phyloP scores from a whole-genome alignment of 2,329 filamentous ascomycete species.

The Balansia obtecta region DNA sequence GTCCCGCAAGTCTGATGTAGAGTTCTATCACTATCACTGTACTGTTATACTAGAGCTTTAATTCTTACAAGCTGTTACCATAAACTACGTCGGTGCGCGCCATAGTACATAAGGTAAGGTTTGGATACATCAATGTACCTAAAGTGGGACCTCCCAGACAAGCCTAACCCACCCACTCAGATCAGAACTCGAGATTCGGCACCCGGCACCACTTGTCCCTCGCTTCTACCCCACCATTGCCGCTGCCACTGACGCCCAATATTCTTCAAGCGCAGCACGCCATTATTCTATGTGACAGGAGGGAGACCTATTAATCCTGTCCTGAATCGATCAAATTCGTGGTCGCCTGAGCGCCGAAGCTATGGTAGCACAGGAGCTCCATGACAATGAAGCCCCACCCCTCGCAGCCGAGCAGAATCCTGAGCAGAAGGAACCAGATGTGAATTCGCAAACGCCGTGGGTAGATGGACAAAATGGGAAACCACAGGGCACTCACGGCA shows the following conservation, averaged over 20 bases:
- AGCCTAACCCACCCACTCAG: background rate
- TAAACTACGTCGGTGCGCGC: no score
- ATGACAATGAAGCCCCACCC: background rate
- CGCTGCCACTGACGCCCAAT: background rate
- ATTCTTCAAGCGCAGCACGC: background rate
- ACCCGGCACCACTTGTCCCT: background rate
- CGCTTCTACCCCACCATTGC: background rate
- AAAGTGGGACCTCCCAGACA: background rate
- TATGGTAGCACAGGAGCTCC: conserved; percentile 6
- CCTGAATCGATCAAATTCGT: background rate
- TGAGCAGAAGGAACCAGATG: background rate
- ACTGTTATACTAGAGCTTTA: no score
- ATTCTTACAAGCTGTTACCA: no score
- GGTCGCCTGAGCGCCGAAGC: background rate
- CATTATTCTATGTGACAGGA: background rate
- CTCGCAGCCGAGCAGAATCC: background rate
- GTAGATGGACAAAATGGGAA: conserved; percentile 11
- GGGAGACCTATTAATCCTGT: background rate
- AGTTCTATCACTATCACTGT: no score
- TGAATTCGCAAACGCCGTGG: conserved; percentile 12
- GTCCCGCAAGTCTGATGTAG: no score
- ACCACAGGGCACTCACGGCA: conserved; percentile 9
- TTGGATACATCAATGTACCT: no score
- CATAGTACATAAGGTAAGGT: no score
- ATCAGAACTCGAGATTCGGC: background rate